These are phyloP conservation scores for Malus hybrid DNA, from an alignment of 331 rosid genomes.

Conservation along the genomic window DNA sequence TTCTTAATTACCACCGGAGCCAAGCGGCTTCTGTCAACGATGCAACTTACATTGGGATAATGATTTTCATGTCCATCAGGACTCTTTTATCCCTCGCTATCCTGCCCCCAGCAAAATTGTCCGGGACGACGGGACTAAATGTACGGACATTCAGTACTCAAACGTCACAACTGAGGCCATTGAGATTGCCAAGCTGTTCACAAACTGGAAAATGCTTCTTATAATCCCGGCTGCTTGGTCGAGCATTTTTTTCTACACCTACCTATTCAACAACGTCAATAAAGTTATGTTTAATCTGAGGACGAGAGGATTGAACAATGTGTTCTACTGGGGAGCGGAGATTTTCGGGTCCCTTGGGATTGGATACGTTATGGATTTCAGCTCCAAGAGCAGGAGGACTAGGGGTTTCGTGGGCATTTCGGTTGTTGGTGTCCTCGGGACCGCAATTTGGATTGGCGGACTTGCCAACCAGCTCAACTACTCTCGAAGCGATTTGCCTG, in stretches of 20 bases:
- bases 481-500: not conserved
- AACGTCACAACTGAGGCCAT: slow-evolving; percentile 34
- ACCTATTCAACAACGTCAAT: slow-evolving; percentile 81
- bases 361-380: slow-evolving; percentile 75
- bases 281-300: slow-evolving; percentile 54
- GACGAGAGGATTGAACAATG: slow-evolving; percentile 88
- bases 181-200: slow-evolving; percentile 48
- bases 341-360: slow-evolving; percentile 81
- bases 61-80: slow-evolving; percentile 70
- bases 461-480: slow-evolving; percentile 60
- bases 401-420: slow-evolving; percentile 61
- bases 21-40: slow-evolving; percentile 63
- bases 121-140: slow-evolving; percentile 64
- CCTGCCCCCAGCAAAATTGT: slow-evolving; percentile 55
- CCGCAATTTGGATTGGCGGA: slow-evolving; percentile 76
- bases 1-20: slow-evolving; percentile 46
- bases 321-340: slow-evolving; percentile 95
- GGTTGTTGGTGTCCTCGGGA: slow-evolving; percentile 46
- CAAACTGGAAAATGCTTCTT: slow-evolving; percentile 78
- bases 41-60: slow-evolving; percentile 76
- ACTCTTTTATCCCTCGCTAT: slow-evolving; percentile 44
- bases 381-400: slow-evolving; percentile 60
- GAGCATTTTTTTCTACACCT: slow-evolving; percentile 76
- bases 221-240: slow-evolving; percentile 82
- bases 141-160: slow-evolving; percentile 62